A percentile compares a stretch with the other conserved stretches of the same genome.
Evolutionary conservation across 2,329 filamentous ascomycete genomes (phyloP).

Genomic region (Colletotrichum plurivorum): DNA sequence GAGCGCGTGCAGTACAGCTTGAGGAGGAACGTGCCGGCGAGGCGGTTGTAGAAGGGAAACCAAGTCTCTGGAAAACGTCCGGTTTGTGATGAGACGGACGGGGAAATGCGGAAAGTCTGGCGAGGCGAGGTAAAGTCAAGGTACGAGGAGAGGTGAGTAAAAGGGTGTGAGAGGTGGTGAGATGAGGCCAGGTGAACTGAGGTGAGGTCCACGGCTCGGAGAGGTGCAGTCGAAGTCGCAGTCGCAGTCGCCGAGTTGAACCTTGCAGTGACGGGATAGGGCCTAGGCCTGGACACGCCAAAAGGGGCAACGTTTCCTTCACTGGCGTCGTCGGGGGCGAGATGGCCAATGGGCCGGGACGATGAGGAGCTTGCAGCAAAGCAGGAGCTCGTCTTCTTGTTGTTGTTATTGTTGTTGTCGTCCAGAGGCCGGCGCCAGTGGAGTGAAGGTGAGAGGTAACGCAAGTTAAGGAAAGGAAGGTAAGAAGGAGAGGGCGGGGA

Average conservation of each 20-base stretch:
- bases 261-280: constrained; percentile 10
- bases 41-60: background rate
- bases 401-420: constrained; percentile 6
- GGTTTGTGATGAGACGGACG: constrained; percentile 28
- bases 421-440: constrained; percentile 9
- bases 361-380: background rate
- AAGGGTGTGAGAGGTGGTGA: constrained; percentile 1
- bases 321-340: constrained; percentile 12
- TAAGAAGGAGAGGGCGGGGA: constrained; percentile 7
- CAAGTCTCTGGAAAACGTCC: background rate
- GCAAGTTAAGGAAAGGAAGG: background rate
- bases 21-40: background rate
- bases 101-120: constrained; percentile 27
- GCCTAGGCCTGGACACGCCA: constrained; percentile 8
- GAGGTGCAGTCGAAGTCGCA: background rate
- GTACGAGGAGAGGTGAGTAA: background rate
- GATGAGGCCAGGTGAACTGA: constrained; percentile 3
- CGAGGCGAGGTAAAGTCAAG: constrained; percentile 5
- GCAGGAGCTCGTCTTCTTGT: too few relatives aligned
- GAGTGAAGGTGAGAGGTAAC: constrained; percentile 13
- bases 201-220: constrained; percentile 12
- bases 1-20: background rate
- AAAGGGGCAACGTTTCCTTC: constrained; percentile 9
- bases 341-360: constrained; percentile 8
- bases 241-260: constrained; percentile 15